Evolutionary conservation across 2,329 filamentous ascomycete species (phyloP).

Genomic region (Colletotrichum spaethianum): DNA sequence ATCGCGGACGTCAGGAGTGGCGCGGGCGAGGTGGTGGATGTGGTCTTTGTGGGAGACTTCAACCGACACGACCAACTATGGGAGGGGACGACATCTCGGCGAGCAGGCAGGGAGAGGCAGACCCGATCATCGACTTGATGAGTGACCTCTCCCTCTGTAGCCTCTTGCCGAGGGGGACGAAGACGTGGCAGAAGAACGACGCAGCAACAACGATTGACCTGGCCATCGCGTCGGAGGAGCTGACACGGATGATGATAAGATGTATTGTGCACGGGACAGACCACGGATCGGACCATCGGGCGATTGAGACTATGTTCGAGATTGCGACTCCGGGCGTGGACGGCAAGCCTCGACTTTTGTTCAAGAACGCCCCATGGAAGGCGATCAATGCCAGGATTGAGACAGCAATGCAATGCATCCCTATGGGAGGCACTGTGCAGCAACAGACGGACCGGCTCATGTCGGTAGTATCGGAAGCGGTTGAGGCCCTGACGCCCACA

Average conservation of each 20-base stretch:
- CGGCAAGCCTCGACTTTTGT: slow-evolving; percentile 38
- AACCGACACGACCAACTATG: slow-evolving; percentile 43
- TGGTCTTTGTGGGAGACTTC: slow-evolving; percentile 42
- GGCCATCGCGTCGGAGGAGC: slow-evolving; percentile 44
- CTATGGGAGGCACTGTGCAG: slow-evolving; percentile 40
- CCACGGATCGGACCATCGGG: slow-evolving; percentile 49
- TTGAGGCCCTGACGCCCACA: slow-evolving; percentile 42
- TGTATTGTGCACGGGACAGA: slow-evolving; percentile 43
- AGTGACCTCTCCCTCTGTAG: slow-evolving; percentile 50
- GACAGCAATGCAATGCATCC: slow-evolving; percentile 41
- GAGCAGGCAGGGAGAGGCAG: slow-evolving; percentile 52
- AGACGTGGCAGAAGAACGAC: slow-evolving; percentile 49
- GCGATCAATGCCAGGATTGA: slow-evolving; percentile 42
- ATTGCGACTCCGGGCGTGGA: slow-evolving; percentile 20
- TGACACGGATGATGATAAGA: slow-evolving; percentile 41
- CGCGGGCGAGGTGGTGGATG: neutral
- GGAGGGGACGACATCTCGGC: slow-evolving; percentile 41
- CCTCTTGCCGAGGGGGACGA: slow-evolving; percentile 52
- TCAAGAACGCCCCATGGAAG: slow-evolving; percentile 48
- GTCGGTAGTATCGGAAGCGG: slow-evolving; percentile 10
- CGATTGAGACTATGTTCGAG: slow-evolving; percentile 51
- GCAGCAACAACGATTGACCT: slow-evolving; percentile 47
- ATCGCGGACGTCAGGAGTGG: neutral
- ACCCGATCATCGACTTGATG: slow-evolving; percentile 54
- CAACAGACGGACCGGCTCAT: slow-evolving; percentile 25